Base-by-base conservation (phyloP, 805 yeast genomes). In the Yarrowia sp. region DNA sequence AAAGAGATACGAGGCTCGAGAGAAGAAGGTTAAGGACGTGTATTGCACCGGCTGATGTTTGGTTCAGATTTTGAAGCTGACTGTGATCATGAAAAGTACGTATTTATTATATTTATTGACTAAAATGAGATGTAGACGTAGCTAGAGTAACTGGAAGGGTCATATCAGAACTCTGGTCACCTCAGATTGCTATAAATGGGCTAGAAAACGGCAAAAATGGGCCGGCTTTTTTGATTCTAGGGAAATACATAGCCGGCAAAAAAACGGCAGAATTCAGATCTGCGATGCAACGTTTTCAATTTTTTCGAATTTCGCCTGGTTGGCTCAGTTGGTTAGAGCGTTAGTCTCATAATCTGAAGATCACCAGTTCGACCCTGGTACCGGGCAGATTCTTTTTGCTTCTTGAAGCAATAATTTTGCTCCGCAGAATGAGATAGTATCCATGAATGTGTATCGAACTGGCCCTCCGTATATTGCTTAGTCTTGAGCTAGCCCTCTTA, bases 241-340 rank as follows among this genome's bases (percentile, higher is more conserved):
- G n/a, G n/a, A n/a, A n/a, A n/a, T n/a, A n/a, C n/a, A 28, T 10
- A 1, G n/a, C 16, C 35, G 35, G 22, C n/a, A n/a, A 26, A 21
- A 12, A 14, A 6, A 2, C 3, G 36, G 6, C 43, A 11, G 11
- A 51, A 24, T 52, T 36, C 5, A 17, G 33, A 52, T 24, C 8
- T 22, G 26, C 24, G 22, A 14, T 9, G 44, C 36, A 33, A 3
- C 17, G 2, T 36, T 51, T 54, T 54, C 8, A 22, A 12, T 10
- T 24, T 33, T 33, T 24, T 17, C 26, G 43, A 28, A 24, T n/a
- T 1, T 9, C 33, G 61, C 46, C 61, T 54, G 61, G 61, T 54
- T 54, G 61, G 61, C 61, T 54, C 61, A 54, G 61, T 54, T 54
- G 61, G 61, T 54, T 54, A 54, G 61, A 54, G 61, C 61, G 61